Percentiles rank a stretch among this genome's conserved stretches.
Conservation (phyloP, 2,329 filamentous ascomycete species). For the Colletotrichum theobromicola region DNA sequence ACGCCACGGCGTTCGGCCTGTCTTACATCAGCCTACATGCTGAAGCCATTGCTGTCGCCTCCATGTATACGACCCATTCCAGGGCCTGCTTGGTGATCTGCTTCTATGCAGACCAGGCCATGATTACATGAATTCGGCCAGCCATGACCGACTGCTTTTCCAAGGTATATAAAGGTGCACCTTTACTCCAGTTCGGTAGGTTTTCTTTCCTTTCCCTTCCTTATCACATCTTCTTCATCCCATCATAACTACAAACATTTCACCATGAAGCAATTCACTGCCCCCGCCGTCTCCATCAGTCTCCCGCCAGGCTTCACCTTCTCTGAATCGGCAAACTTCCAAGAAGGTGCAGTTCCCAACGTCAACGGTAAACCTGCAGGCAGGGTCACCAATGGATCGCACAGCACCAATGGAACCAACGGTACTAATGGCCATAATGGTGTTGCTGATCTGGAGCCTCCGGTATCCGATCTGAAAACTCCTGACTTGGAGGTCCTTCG, state of each 20-base stretch:
- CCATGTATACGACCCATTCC: not conserved
- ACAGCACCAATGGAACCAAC: not conserved
- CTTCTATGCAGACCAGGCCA: too few species aligned
- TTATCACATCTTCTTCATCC: too few species aligned
- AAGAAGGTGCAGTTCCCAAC: not conserved
- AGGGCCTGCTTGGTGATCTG: not conserved
- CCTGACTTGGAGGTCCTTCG: slow-evolving; percentile 26
- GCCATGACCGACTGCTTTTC: too few species aligned
- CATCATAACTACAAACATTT: not conserved
- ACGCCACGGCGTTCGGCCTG: not conserved
- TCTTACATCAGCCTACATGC: not conserved
- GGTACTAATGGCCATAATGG: not conserved
- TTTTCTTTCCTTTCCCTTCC: too few species aligned
- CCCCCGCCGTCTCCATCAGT: not conserved
- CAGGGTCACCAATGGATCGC: not conserved
- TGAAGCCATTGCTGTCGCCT: not conserved
- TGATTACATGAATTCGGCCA: too few species aligned
- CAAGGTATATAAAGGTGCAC: too few species aligned
- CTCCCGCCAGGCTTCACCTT: not conserved
- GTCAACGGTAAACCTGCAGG: not conserved
- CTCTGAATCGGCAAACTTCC: not conserved
- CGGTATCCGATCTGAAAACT: not conserved
- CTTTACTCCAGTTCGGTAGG: too few species aligned
- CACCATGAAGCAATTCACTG: not conserved
- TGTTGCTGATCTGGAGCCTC: not conserved